These are phyloP conservation scores for Cladosporium phlei DNA, from an alignment of 2,329 filamentous ascomycete species.

Conservation along the genomic window DNA sequence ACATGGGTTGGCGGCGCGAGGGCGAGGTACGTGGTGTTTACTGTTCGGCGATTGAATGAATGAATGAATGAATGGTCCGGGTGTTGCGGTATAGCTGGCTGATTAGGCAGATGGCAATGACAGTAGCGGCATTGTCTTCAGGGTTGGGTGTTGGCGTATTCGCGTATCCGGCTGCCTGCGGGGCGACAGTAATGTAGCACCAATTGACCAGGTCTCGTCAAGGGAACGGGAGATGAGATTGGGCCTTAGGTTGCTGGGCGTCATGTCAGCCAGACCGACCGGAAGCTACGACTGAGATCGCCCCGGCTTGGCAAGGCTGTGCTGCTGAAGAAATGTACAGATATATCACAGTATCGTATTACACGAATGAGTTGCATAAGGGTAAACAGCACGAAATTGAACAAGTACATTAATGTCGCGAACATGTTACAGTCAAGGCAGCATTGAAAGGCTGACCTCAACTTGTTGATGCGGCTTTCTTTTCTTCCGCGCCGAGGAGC, in stretches of 20 bases:
- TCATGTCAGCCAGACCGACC: no score
- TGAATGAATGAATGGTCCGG: neutral
- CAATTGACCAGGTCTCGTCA: no score
- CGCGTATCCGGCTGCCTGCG: conserved; percentile 6
- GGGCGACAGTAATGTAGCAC: neutral
- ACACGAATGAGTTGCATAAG: no score
- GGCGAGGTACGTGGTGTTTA: conserved; percentile 1
- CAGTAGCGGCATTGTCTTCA: conserved; percentile 9
- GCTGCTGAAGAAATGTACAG: neutral
- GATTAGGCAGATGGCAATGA: no score
- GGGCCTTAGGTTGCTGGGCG: conserved; percentile 4
- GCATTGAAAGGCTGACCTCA: conserved; percentile 22
- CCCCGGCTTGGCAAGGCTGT: neutral
- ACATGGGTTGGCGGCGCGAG: conserved; percentile 48
- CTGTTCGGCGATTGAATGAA: neutral
- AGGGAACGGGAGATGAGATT: conserved; percentile 9
- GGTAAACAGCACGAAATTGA: no score
- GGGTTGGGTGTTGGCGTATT: neutral
- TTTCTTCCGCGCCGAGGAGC: conserved; percentile 28
- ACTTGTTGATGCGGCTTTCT: conserved; percentile 29
- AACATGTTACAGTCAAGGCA: conserved; percentile 30
- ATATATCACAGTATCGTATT: neutral
- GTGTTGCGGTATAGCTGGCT: conserved; percentile 3
- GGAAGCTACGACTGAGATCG: no score
- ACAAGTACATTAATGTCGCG: no score